Conservation (phyloP, 768 basidiomycete species). For the Pulveroboletus frians region DNA sequence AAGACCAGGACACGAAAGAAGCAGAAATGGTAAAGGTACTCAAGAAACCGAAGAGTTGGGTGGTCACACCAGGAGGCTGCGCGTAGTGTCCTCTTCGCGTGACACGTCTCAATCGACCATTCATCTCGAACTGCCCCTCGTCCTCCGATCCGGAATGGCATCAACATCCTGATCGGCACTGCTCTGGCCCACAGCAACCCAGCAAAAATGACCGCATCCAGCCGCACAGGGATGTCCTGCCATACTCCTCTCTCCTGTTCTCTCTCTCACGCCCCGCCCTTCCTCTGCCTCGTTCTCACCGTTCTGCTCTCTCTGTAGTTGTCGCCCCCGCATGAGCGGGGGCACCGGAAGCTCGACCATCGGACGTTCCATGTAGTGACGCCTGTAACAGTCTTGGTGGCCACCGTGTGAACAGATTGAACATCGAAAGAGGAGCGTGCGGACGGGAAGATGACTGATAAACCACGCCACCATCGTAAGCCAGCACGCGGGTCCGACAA, state of each 20-base stretch:
- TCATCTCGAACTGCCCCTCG: not conserved
- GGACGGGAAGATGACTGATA: slow-evolving; percentile 70
- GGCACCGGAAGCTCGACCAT: slow-evolving; percentile 40
- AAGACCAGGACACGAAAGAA: slow-evolving; percentile 45
- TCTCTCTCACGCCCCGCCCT: not conserved
- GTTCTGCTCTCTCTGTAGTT: slow-evolving; percentile 14
- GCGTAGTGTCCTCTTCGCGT: not conserved
- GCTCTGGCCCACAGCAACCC: slow-evolving; percentile 40
- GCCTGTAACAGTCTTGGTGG: slow-evolving; percentile 71
- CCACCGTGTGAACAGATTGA: slow-evolving; percentile 76
- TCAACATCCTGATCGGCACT: slow-evolving; percentile 2
- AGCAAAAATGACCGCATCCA: slow-evolving; percentile 81
- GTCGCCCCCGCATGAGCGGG: slow-evolving; percentile 19
- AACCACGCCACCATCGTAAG: no score
- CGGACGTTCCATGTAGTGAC: slow-evolving; percentile 58
- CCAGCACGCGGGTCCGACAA: slow-evolving; percentile 1
- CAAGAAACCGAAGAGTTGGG: slow-evolving; percentile 23
- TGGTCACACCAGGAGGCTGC: not conserved
- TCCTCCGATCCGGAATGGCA: not conserved
- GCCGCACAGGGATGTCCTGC: slow-evolving; percentile 66
- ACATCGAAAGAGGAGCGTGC: slow-evolving; percentile 65
- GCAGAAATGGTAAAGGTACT: slow-evolving; percentile 47
- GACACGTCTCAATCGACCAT: not conserved
- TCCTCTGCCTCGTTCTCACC: slow-evolving; percentile 14
- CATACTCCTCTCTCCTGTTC: slow-evolving; percentile 10